Evolutionary conservation across 169 alveolate species (phyloP).

Genomic region (Perkinsus marinus): DNA sequence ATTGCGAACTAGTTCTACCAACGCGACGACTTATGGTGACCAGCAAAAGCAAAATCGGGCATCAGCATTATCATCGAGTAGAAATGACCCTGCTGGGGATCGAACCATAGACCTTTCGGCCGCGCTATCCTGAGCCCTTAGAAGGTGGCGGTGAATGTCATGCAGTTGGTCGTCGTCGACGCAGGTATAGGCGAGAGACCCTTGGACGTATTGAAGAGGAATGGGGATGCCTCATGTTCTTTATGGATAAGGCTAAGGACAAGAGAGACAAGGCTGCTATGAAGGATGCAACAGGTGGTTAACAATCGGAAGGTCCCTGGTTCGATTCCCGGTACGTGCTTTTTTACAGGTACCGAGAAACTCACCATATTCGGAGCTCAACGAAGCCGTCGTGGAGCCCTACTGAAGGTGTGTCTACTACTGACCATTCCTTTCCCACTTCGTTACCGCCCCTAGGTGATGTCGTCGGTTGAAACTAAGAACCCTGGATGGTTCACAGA

Average conservation of each 20-base stretch:
- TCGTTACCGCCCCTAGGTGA: neutral
- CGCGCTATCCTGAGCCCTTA: no score
- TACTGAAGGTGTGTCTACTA: neutral
- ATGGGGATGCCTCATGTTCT: slow-evolving; percentile 4
- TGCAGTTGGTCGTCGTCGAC: neutral
- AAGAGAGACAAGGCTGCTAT: neutral
- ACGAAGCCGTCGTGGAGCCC: neutral
- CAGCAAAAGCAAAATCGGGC: neutral
- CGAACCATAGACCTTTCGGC: neutral
- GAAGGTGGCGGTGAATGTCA: no score
- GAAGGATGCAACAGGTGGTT: neutral
- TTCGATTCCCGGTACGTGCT: neutral
- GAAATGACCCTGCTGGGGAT: neutral
- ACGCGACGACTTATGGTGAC: no score
- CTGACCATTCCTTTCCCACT: neutral
- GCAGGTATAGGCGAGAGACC: neutral
- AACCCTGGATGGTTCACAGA: slow-evolving; percentile 26
- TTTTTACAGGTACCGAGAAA: neutral
- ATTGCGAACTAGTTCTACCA: no score
- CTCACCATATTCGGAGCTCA: neutral
- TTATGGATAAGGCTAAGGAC: neutral
- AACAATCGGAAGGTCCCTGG: neutral
- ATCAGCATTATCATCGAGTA: neutral
- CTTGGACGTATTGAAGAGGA: neutral
- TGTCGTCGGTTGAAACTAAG: slow-evolving; percentile 31